Base-by-base conservation (phyloP, 2,329 filamentous ascomycete genomes). In the Trichoderma sp. region DNA sequence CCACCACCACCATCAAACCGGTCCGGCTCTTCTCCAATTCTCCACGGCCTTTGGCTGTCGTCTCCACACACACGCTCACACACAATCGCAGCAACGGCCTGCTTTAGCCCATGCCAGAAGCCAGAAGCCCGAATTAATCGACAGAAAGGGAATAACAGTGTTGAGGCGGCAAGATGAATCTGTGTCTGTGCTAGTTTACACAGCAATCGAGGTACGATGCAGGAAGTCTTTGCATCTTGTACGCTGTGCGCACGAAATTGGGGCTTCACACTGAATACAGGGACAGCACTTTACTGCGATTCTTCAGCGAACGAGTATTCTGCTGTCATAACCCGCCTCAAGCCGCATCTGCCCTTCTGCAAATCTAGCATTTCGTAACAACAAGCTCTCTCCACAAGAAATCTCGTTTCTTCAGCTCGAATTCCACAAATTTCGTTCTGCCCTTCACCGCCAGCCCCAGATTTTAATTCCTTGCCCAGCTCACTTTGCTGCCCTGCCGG, bases 361-460 rank as follows among this genome's bases (percentile, higher is more conserved):
- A 4, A n/a, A n/a, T n/a, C 3, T 43, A 18, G n/a, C n/a, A 49
- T 49, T 49, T 49, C 46, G 46, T 49, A 49, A 49, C 18, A 54
- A 21, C 24, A 58, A 49, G 37, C 37, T 46, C 32, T 43, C 37
- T 58, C 52, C 63, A 58, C 52, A 21, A 34, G 18, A 18, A 28
- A 52, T 55, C 28, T 66, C 37, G 32, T 58, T 49, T 66, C 52
- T 34, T 26, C 26, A 24, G 4, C 18, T 49, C 5, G 18, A 43
- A 46, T 66, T 37, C 63, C 63, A 56, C 52, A 66, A 16, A 66
- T 66, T 26, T 49, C 52, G 14, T n/a, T 58, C 49, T 37, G 43
- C 39, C 34, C 26, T 66, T 58, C n/a, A 66, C 63, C n/a, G 63
- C 46, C 63, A 39, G 52, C 63, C 63, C 63, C 63, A 49, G 52